Evolutionary conservation across 306 rosid genomes (phyloP), one percentile per base, ranked within the genome.

Genomic region (Sechiopsis laciniata): DNA sequence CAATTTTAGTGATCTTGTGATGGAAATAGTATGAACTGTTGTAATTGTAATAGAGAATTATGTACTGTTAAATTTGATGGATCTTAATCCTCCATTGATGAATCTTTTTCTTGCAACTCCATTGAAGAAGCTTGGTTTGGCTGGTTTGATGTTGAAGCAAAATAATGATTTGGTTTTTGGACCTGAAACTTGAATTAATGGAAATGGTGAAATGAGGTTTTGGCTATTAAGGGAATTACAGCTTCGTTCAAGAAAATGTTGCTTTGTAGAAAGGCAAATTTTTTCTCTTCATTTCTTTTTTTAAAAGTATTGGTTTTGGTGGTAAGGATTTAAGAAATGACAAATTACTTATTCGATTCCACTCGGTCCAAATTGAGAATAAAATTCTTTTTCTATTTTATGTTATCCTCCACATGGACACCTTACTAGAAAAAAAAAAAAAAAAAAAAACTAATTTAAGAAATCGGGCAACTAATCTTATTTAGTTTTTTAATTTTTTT

Each of bases 1-100:
- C 48, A 42, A 42, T 42, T 32, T 32, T 42, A 42, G 48, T 32
- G 37, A 32, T 42, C 48, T 8, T 42, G 48, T 8, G 48, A 42
- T 42, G 48, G 48, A 42, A 42, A 14, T 13, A 45, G 19, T 2
- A 64, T 65, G 35, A 48, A 61, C 8, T 13, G 60, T 55, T 54
- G 60, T 17, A 17, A 29, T 14, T 24, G 45, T 61, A 61, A 13
- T 61, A 29, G 42, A 22, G 21, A 16, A 16, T 19, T 69, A 2
- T 69, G 58, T 50, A 13, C 8, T 24, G 58, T 69, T 5, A 48
- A 48, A 69, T 21, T 69, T 8, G 58, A 48, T 69, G 11, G 52
- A 66, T 66, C 72, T 10, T 19, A 42, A 66, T 66, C 19, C 55
- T 67, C 73, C 73, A 67, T 67, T 46, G 72, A 67, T 45, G 56